Evolutionary conservation across 805 yeast genomes (phyloP).

Genomic region (Torulaspora maleeae): DNA sequence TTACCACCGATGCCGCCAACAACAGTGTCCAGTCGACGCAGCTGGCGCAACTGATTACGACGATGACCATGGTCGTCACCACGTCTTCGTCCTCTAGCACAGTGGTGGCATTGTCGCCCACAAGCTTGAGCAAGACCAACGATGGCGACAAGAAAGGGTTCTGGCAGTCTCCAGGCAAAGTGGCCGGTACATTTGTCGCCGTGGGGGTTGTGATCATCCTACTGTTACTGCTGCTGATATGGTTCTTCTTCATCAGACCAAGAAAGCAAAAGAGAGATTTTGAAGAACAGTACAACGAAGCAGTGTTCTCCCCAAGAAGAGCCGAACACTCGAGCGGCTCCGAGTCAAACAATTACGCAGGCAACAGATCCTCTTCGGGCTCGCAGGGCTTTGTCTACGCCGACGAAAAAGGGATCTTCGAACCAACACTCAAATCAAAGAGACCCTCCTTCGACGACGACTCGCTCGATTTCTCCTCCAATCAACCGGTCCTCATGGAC

Average conservation of each 20-base stretch:
- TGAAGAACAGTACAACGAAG: slow-evolving; percentile 26
- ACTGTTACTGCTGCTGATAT: slow-evolving; percentile 40
- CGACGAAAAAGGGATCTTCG: slow-evolving; percentile 24
- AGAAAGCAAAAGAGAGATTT: slow-evolving; percentile 20
- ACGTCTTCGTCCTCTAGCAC: slow-evolving; percentile 18
- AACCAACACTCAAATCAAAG: slow-evolving; percentile 4
- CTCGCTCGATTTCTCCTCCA: slow-evolving; percentile 17
- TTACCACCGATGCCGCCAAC: not conserved
- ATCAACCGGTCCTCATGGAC: slow-evolving; percentile 35
- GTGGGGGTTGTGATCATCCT: slow-evolving; percentile 62
- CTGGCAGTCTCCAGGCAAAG: slow-evolving; percentile 67
- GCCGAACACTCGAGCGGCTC: slow-evolving; percentile 12
- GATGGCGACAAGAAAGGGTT: slow-evolving; percentile 39
- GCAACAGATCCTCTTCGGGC: slow-evolving; percentile 14
- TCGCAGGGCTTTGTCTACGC: slow-evolving; percentile 22
- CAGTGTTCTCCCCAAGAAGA: slow-evolving; percentile 15
- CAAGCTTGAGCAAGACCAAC: slow-evolving; percentile 2
- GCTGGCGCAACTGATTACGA: slow-evolving; percentile 1
- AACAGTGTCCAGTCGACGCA: not conserved
- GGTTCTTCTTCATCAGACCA: slow-evolving; percentile 20
- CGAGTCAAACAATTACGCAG: slow-evolving; percentile 12
- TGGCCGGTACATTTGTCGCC: slow-evolving; percentile 79
- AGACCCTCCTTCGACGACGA: slow-evolving; percentile 12
- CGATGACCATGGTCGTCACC: slow-evolving; percentile 17
- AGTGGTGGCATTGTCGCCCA: slow-evolving; percentile 1